These are phyloP conservation scores for Aaosphaeria pasadenensis DNA, from an alignment of 2,329 filamentous ascomycete genomes.

Conservation along the genomic window DNA sequence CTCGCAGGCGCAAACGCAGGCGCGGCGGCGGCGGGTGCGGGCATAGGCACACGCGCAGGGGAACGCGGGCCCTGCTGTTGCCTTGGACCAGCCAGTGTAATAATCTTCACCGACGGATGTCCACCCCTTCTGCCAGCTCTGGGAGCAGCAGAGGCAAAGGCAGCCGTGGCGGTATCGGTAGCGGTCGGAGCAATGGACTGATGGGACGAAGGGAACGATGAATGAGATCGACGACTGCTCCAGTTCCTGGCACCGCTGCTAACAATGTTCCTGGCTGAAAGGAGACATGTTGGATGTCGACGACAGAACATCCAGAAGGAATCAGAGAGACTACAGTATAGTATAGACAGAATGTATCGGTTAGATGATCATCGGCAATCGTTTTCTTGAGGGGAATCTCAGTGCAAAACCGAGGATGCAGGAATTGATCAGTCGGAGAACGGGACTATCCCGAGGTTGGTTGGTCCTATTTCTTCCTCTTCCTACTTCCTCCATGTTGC, in stretches of 20 bases:
- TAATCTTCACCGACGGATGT: conserved; percentile 34
- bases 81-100: conserved; percentile 37
- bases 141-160: no score
- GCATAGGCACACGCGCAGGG: conserved; percentile 10
- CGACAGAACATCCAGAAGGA: conserved; percentile 21
- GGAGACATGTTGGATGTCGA: conserved; percentile 20
- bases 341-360: conserved; percentile 7
- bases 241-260: no score
- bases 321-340: conserved; percentile 4
- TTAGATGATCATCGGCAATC: conserved; percentile 9
- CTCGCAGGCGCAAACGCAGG: no score
- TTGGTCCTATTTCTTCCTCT: no score
- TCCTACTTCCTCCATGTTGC: no score
- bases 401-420: conserved; percentile 23
- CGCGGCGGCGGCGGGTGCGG: no score
- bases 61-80: conserved; percentile 22
- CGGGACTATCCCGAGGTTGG: no score
- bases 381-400: conserved; percentile 8
- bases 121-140: conserved; percentile 5
- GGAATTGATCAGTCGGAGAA: neutral
- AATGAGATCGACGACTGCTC: conserved; percentile 6
- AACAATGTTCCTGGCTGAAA: conserved; percentile 8
- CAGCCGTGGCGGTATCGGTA: no score
- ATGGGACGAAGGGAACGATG: conserved; percentile 17
- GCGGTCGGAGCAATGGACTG: conserved; percentile 22